These are phyloP conservation scores for Rhizopogon vinicolor DNA, from an alignment of 768 basidiomycete genomes.

Conservation along the genomic window DNA sequence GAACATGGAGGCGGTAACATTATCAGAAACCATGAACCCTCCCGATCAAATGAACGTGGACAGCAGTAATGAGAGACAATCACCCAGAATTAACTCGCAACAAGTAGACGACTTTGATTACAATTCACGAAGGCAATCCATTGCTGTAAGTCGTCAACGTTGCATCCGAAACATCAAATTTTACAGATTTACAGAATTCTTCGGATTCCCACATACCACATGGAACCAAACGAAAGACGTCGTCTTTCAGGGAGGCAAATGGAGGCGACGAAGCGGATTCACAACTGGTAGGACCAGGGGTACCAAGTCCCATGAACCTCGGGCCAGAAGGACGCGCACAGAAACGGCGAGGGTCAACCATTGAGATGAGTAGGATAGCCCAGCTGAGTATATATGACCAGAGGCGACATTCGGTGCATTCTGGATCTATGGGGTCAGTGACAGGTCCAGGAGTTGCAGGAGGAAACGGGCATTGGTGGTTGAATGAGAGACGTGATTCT, in stretches of 20 bases:
- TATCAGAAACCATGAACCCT: constrained; percentile 26
- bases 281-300: constrained; percentile 63
- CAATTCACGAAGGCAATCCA: constrained; percentile 68
- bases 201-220: constrained; percentile 42
- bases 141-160: constrained; percentile 44
- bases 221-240: constrained; percentile 83
- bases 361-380: constrained; percentile 73
- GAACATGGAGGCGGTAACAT: constrained; percentile 12
- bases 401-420: constrained; percentile 73
- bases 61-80: constrained; percentile 20
- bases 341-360: constrained; percentile 80
- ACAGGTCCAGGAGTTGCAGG: constrained; percentile 19
- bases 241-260: constrained; percentile 53
- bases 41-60: constrained; percentile 38
- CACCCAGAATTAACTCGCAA: constrained; percentile 27
- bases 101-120: constrained; percentile 56
- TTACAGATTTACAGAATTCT: constrained; percentile 20
- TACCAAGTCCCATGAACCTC: constrained; percentile 53
- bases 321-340: constrained; percentile 65
- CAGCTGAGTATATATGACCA: constrained; percentile 70
- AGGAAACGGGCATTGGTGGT: constrained; percentile 47
- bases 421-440: constrained; percentile 36
- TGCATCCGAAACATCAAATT: not conserved
- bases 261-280: constrained; percentile 62
- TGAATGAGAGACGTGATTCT: constrained; percentile 69